Base-by-base conservation (phyloP, 2,329 filamentous ascomycete species). In the Hypoxylon sp. region DNA sequence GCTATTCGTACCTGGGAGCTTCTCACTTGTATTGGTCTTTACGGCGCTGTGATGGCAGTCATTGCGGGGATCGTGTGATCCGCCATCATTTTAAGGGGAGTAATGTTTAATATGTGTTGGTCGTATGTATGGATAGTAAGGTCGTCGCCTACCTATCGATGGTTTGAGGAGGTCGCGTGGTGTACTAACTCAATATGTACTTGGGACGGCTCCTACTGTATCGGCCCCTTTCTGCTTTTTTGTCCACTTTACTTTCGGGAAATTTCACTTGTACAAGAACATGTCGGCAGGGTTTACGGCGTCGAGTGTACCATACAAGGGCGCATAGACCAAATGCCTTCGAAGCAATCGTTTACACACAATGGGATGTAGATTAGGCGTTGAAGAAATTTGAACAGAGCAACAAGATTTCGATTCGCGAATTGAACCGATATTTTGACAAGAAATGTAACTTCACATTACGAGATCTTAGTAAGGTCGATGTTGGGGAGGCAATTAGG, bases 21-120 rank as follows among this genome's bases (percentile, higher is more conserved):
- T 2, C 55, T 77, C 2, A 34, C 78, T 14, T 79, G 75, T 36
- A 73, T 73, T 2, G 77, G 75, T 0, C 68, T 78, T 2, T 82
- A 82, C 53, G 75, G 76, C 5, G 77, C 72, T 10, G 76, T 77
- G 2, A 81, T 82, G 80, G 76, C 79, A 11, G 72, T 77, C 2
- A 72, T 79, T 59, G 76, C 78, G 14, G 74, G 72, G 19, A 69
- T 75, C 23, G 69, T 76, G 32, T 74, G 60, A 66, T 34, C 21
- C 13, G 30, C n/a, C n/a, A 25, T 34, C 46, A 21, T 56, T 17
- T 50, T 51, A 6, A 2, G 25, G 13, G 2, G 25, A n/a, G 21
- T 53, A 55, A 61, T 61, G 32, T 55, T 30, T 55, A 55, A 53
- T 61, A 38, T 10, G 23, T 2, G 23, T 23, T 17, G 11, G 17